These are phyloP conservation scores for Elasticomyces elasticus DNA, from an alignment of 495 filamentous ascomycete genomes.

Conservation along the genomic window DNA sequence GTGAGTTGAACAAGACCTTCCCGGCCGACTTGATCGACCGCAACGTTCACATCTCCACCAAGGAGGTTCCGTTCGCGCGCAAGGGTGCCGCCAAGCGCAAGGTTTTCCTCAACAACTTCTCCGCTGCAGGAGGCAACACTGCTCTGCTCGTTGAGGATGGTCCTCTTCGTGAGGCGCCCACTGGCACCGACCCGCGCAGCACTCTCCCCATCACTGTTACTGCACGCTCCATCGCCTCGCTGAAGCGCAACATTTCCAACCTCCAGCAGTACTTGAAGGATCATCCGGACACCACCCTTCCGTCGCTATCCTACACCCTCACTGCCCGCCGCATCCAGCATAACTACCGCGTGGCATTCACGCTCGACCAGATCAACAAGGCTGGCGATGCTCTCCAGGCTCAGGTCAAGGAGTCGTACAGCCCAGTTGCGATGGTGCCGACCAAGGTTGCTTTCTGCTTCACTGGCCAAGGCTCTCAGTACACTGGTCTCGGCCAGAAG, in stretches of 20 bases:
- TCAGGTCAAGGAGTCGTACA: slow-evolving; percentile 36
- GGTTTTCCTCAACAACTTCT: slow-evolving; percentile 45
- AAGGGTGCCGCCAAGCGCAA: slow-evolving; percentile 53
- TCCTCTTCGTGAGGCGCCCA: slow-evolving; percentile 33
- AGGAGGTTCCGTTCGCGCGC: slow-evolving; percentile 52
- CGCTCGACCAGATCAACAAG: slow-evolving; percentile 31
- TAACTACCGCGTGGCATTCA: slow-evolving; percentile 36
- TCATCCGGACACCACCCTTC: slow-evolving; percentile 36
- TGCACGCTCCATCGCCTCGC: slow-evolving; percentile 42
- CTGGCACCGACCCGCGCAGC: slow-evolving; percentile 44
- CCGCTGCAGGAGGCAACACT: slow-evolving; percentile 37
- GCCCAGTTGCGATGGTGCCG: slow-evolving; percentile 35
- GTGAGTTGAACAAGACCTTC: slow-evolving; percentile 69
- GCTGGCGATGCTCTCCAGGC: slow-evolving; percentile 32
- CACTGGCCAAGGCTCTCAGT: slow-evolving; percentile 44
- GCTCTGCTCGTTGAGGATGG: slow-evolving; percentile 45
- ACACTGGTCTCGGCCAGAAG: slow-evolving; percentile 60
- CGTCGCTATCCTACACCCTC: slow-evolving; percentile 35
- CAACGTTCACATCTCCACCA: slow-evolving; percentile 59
- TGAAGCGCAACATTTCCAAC: slow-evolving; percentile 46
- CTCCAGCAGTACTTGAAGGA: slow-evolving; percentile 43
- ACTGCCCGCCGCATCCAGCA: slow-evolving; percentile 39
- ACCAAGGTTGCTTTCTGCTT: slow-evolving; percentile 44
- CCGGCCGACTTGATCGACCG: slow-evolving; percentile 63
- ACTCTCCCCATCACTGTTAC: slow-evolving; percentile 44